Base-by-base conservation (phyloP, 2,329 filamentous ascomycete species). In the Xylariomycetidae sp. region DNA sequence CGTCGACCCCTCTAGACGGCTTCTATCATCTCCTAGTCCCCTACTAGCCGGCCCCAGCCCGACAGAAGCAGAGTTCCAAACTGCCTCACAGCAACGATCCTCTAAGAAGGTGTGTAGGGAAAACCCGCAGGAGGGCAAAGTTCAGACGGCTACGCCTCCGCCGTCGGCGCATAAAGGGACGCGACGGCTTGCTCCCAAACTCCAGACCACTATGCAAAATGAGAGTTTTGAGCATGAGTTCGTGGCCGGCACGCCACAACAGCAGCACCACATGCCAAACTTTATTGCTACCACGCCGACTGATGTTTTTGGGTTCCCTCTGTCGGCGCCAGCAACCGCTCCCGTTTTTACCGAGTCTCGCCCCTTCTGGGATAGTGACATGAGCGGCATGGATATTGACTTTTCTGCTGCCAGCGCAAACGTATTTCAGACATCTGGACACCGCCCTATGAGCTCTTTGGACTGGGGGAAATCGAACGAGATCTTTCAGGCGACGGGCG, bases 121-220 rank as follows among this genome's bases (percentile, higher is more conserved):
- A 42, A 59, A 59, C 31, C 47, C 62, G 40, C 49, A 63, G 42
- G 59, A 66, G 46, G 40, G 53, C 25, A 56, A 61, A 32, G 56
- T 55, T 15, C 76, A 80, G 48, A 76, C 72, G 22, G 68, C 68
- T 31, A 82, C 77, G 17, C 78, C 78, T 35, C 78, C 78, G 33
- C 70, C 74, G 16, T 77, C 77, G 23, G 62, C 64, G 42, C 70
- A 63, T 44, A 77, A 77, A 59, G 68, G 66, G 46, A 64, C 62
- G 45, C 72, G 71, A 49, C 76, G 69, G 62, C 64, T 78, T 53
- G 70, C 66, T 37, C 64, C 70, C 22, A 72, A 69, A 53, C 55
- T 66, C 7, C 58, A 57, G 39, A 51, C 54, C 39, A 71, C 49
- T 34, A 78, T 79, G 74, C 73, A 78, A 54, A 64, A 74, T 72